These are phyloP conservation scores for Phlyctochytrium planicorne DNA, from an alignment of 192 early-diverging fungal species.

Conservation along the genomic window DNA sequence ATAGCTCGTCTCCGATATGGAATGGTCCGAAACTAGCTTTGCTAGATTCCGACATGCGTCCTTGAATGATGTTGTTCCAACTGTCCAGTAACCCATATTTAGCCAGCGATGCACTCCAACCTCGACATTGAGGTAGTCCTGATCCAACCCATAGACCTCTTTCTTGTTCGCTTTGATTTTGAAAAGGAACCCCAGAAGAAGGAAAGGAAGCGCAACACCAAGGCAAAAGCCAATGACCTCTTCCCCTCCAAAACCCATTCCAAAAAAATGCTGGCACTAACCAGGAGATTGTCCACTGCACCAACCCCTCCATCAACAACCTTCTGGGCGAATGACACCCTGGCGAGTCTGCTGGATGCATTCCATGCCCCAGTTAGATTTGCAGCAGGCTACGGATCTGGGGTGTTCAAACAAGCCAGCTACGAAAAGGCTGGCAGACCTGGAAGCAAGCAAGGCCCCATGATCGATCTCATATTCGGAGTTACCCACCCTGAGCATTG, in stretches of 20 bases:
- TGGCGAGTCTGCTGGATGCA: conserved; percentile 10
- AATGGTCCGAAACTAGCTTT: conserved; percentile 4
- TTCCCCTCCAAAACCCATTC: no score
- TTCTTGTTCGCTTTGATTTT: neutral
- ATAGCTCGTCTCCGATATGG: neutral
- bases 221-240: no score
- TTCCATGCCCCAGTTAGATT: conserved; percentile 62
- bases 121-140: conserved; percentile 32
- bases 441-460: conserved; percentile 58
- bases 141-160: conserved; percentile 35
- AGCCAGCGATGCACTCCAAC: conserved; percentile 29
- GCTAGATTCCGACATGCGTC: conserved; percentile 21
- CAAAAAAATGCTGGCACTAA: no score
- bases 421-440: conserved; percentile 42
- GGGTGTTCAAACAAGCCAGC: conserved; percentile 87
- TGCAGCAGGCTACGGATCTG: conserved; percentile 94
- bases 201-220: no score
- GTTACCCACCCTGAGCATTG: conserved; percentile 95
- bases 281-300: no score
- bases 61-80: conserved; percentile 9
- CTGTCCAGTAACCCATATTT: conserved; percentile 43
- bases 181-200: neutral
- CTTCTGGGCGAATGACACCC: neutral
- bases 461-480: conserved; percentile 96
- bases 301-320: no score